These are phyloP conservation scores for Friedmanniomyces simplex DNA, from an alignment of 495 filamentous ascomycete species.

Conservation along the genomic window DNA sequence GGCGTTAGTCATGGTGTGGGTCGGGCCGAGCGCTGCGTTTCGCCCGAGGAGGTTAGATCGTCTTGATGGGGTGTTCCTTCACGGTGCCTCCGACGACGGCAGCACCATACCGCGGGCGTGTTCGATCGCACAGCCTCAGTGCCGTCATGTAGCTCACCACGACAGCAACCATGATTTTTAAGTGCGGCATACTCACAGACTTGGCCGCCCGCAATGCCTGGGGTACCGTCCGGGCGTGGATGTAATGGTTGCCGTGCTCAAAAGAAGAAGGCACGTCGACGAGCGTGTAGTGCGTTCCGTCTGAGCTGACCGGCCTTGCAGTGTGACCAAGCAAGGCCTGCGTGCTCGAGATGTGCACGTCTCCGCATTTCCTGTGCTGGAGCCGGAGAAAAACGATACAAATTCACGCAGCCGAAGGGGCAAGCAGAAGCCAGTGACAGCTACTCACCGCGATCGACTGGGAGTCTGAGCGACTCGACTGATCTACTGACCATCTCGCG, in stretches of 20 bases:
- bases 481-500: background rate
- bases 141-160: no score
- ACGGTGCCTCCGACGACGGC: background rate
- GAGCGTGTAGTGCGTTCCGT: background rate
- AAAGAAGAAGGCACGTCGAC: conserved; percentile 18
- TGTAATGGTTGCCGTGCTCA: conserved; percentile 16
- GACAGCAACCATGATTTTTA: background rate
- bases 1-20: no score
- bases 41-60: background rate
- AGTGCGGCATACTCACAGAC: background rate
- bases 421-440: background rate
- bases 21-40: background rate
- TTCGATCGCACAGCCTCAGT: background rate
- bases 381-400: conserved; percentile 12
- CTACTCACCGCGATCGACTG: background rate
- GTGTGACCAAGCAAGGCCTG: conserved; percentile 16
- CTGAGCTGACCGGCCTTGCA: background rate
- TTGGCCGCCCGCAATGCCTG: conserved; percentile 8
- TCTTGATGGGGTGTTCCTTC: background rate
- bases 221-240: conserved; percentile 16
- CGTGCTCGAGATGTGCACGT: conserved; percentile 16
- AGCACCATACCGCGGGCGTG: background rate
- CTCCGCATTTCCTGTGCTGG: conserved; percentile 14
- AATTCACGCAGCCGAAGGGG: conserved; percentile 1
- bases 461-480: background rate